These are phyloP conservation scores for Boehmeria nivea DNA, from an alignment of 306 rosid genomes.

Conservation along the genomic window DNA sequence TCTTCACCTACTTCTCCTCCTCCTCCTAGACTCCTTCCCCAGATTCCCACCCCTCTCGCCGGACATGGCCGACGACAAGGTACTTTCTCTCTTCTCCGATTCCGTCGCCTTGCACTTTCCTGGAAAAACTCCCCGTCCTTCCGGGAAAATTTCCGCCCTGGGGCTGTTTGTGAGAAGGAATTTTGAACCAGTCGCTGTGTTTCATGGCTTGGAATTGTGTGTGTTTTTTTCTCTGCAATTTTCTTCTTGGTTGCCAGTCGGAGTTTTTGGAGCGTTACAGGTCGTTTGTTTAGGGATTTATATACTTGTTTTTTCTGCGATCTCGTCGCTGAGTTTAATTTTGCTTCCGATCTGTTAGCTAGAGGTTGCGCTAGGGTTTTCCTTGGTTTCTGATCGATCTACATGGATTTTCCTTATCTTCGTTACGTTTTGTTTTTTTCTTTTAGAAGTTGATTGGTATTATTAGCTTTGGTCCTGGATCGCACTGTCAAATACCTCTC, in stretches of 20 bases:
- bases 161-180: neutral
- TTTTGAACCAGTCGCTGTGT: too few relatives aligned
- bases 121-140: too few relatives aligned
- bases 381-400: neutral
- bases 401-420: neutral
- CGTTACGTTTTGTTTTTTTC: neutral
- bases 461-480: too few relatives aligned
- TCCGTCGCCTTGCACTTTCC: neutral
- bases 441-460: neutral
- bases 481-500: too few relatives aligned
- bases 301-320: conserved; percentile 8
- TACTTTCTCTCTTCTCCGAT: conserved; percentile 18
- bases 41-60: conserved; percentile 12
- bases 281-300: conserved; percentile 21
- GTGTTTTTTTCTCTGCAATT: too few relatives aligned
- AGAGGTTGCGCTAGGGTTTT: neutral
- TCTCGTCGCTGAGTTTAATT: conserved; percentile 17
- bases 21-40: neutral
- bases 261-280: neutral
- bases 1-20: neutral
- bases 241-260: neutral
- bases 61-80: conserved; percentile 90
- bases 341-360: neutral
- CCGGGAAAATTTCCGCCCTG: neutral
- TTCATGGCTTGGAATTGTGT: too few relatives aligned